A percentile compares a stretch with the other conserved stretches of the same genome.
phyloP scores from a whole-genome alignment of 2,329 filamentous ascomycete species.

The Nemania abortiva region DNA sequence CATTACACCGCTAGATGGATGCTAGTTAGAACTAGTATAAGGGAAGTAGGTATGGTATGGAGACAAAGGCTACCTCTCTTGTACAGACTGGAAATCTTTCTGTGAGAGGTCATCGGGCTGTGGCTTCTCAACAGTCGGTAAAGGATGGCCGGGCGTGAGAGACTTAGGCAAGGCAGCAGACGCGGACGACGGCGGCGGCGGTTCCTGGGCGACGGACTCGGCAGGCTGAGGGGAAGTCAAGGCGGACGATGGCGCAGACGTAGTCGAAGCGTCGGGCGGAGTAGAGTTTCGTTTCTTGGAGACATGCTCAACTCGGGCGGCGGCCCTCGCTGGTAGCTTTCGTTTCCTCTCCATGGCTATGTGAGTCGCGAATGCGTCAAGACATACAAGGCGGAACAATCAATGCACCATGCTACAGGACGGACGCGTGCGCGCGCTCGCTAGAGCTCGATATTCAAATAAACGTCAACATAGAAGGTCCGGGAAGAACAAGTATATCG shows the following conservation, averaged over 20 bases:
- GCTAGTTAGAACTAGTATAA: constrained; percentile 35
- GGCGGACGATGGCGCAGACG: constrained; percentile 55
- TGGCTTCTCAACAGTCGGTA: constrained; percentile 76
- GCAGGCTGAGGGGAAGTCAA: constrained; percentile 52
- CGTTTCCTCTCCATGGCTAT: constrained; percentile 73
- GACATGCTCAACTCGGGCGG: constrained; percentile 69
- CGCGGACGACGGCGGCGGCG: constrained; percentile 7
- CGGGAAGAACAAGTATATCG: constrained; percentile 3
- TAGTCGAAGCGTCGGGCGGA: constrained; percentile 65
- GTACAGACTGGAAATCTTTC: constrained; percentile 78
- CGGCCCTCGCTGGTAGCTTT: constrained; percentile 72
- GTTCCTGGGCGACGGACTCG: constrained; percentile 53
- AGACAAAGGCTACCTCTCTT: constrained; percentile 70
- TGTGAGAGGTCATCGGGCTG: constrained; percentile 73
- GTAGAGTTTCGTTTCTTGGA: constrained; percentile 71
- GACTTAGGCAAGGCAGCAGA: constrained; percentile 67
- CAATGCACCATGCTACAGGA: neutral
- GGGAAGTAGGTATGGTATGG: neutral
- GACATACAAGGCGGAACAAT: constrained; percentile 29
- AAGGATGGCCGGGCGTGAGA: constrained; percentile 72
- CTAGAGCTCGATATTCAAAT: neutral
- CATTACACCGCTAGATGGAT: constrained; percentile 72
- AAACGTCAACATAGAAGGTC: neutral
- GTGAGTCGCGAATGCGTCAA: constrained; percentile 20
- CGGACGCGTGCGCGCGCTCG: constrained; percentile 2